These are phyloP conservation scores for Blastocystis sp. DNA, from an alignment of 352 stramenopile species.

Conservation along the genomic window DNA sequence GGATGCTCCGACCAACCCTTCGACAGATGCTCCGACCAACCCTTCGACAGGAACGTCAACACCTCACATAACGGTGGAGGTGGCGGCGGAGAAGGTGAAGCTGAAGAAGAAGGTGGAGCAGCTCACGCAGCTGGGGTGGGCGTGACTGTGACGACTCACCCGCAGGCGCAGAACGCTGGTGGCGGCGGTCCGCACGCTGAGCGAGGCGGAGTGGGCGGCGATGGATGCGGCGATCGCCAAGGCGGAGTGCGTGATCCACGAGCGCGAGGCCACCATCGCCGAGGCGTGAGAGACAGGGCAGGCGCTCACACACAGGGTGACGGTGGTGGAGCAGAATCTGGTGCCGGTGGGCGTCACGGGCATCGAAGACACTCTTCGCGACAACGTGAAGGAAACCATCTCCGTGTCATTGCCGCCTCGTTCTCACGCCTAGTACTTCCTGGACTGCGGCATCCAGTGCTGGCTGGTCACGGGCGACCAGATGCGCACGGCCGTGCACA, in stretches of 20 bases:
- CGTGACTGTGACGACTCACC: too few relatives aligned
- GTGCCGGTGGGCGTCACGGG: constrained; percentile 65
- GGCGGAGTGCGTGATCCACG: constrained; percentile 76
- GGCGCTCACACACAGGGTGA: neutral
- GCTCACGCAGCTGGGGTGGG: too few relatives aligned
- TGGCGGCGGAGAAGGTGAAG: too few relatives aligned
- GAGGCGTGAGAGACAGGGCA: neutral
- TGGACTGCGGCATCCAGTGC: constrained; percentile 88
- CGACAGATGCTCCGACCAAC: too few relatives aligned
- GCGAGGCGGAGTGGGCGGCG: constrained; percentile 78
- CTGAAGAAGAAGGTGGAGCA: constrained; percentile 76
- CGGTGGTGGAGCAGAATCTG: neutral
- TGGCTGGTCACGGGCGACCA: constrained; percentile 91
- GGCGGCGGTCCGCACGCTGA: constrained; percentile 75
- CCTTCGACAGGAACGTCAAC: too few relatives aligned
- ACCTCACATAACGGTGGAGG: too few relatives aligned
- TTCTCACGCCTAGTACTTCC: constrained; percentile 75
- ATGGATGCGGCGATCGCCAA: constrained; percentile 78
- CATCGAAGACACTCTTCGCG: constrained; percentile 87
- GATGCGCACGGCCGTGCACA: constrained; percentile 93
- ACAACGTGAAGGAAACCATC: constrained; percentile 87
- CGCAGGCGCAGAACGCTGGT: constrained; percentile 72
- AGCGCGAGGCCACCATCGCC: constrained; percentile 72
- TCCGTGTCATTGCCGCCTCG: constrained; percentile 60
- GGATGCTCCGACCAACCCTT: too few relatives aligned